Base-by-base conservation (phyloP, 352 stramenopile species). In the Globisporangium lucens region DNA sequence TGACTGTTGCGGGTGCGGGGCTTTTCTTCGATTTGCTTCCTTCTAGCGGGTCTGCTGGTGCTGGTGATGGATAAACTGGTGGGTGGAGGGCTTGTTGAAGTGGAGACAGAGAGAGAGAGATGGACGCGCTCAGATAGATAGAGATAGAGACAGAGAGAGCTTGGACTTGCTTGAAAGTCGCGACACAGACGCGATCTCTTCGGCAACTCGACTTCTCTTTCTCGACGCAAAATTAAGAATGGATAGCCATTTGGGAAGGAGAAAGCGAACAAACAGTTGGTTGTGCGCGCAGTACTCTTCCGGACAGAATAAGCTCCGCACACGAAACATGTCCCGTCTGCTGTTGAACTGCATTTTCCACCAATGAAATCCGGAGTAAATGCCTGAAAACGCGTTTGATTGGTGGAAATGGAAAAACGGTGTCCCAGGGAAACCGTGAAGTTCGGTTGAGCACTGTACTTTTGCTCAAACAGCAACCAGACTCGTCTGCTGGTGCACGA, bases 211-310 rank as follows among this genome's bases (percentile, higher is more conserved):
- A 35, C 51, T 67, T 68, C 35, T 62, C 27, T 33, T 36, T 46
- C 49, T 62, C 63, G 52, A 55, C 63, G 61, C 51, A 22, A 68
- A 61, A 56, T 68, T 47, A 55, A 68, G 36, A 68, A 61, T 68
- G 63, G 49, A 57, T 9, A 41, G 24, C 61, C 61, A 66, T 59
- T 49, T 66, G 17, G 29, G 36, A 43, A 43, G 36, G 36, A 17
- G 29, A 17, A n/a, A 29, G 12, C 10, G n/a, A 30, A 29, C 27
- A 22, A 59, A 33, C 41, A 61, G 61, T 66, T 66, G 61, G 33
- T 43, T 15, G 57, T 17, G 29, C 22, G 12, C 33, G n/a, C 9
- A 22, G 49, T 55, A 67, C 61, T 67, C 13, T 52, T 61, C 2
- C n/a, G 30, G 61, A 67, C 61, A 35, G 1, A 67, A 59, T 55